Evolutionary conservation across 139 green algal genomes (phyloP).

Genomic region (Coelastrella sp.): DNA sequence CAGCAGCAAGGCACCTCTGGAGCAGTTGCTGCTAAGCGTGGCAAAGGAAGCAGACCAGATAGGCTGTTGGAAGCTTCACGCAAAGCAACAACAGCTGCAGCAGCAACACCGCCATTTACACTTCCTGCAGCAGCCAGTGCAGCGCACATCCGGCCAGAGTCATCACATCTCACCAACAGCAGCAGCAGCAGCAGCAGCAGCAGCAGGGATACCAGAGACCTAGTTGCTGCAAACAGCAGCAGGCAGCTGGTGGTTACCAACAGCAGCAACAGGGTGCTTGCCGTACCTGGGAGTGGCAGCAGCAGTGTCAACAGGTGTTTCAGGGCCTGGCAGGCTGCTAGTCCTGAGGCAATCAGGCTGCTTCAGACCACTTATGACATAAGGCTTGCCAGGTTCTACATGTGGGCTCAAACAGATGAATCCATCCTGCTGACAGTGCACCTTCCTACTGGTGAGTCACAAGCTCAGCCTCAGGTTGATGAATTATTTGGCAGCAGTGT

Average conservation of each 20-base stretch:
- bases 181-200: conserved; percentile 8
- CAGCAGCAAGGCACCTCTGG: background rate
- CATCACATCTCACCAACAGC: conserved; percentile 27
- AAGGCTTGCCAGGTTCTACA: conserved; percentile 76
- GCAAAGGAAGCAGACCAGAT: too few relatives aligned
- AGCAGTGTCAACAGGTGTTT: conserved; percentile 14
- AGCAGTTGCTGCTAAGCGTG: background rate
- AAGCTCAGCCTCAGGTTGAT: too few relatives aligned
- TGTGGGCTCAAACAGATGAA: conserved; percentile 80
- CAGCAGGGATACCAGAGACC: background rate
- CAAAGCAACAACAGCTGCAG: conserved; percentile 25
- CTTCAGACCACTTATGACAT: conserved; percentile 61
- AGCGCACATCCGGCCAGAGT: background rate
- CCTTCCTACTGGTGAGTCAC: conserved; percentile 71
- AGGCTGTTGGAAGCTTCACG: background rate
- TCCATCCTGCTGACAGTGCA: conserved; percentile 71
- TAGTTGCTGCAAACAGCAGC: background rate
- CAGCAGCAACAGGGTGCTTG: background rate
- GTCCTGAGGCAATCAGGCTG: background rate
- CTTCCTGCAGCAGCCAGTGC: background rate
- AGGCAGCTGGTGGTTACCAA: background rate
- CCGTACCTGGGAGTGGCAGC: background rate
- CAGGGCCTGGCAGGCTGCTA: conserved; percentile 12
- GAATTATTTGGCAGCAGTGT: too few relatives aligned
- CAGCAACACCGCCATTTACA: background rate